These are phyloP conservation scores for Termitomyces sp. DNA, from an alignment of 768 basidiomycete species.

Conservation along the genomic window DNA sequence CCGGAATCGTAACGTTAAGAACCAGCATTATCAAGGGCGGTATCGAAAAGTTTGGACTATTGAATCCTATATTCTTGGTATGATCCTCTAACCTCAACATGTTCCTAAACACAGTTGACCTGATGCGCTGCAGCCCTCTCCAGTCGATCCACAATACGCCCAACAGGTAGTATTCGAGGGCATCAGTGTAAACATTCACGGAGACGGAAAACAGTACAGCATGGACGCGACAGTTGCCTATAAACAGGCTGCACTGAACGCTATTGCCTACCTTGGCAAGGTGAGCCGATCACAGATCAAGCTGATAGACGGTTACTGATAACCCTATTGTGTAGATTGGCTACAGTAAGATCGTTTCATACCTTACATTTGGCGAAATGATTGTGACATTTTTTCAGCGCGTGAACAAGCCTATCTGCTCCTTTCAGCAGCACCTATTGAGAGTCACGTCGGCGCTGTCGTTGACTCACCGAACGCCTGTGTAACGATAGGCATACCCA, in stretches of 20 bases:
- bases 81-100: conserved; percentile 4
- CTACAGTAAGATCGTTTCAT: conserved; percentile 47
- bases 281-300: conserved; percentile 20
- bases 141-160: conserved; percentile 69
- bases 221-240: conserved; percentile 81
- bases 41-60: conserved; percentile 66
- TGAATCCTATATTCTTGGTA: conserved; percentile 72
- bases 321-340: conserved; percentile 44
- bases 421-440: conserved; percentile 60
- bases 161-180: conserved; percentile 77
- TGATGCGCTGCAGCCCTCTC: conserved; percentile 48
- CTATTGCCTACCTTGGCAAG: conserved; percentile 69
- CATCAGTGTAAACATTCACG: conserved; percentile 66
- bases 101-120: not conserved
- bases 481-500: conserved; percentile 66
- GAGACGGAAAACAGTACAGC: conserved; percentile 68
- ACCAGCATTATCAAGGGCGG: conserved; percentile 72
- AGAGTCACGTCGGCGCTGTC: conserved; percentile 59
- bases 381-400: conserved; percentile 29
- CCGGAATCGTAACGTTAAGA: conserved; percentile 67
- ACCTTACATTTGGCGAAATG: not conserved
- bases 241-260: conserved; percentile 74
- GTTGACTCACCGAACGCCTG: conserved; percentile 79
- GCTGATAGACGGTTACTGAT: not conserved
- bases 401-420: conserved; percentile 74